Conservation (phyloP, 2,329 filamentous ascomycete species). For the Beauveria sp. region DNA sequence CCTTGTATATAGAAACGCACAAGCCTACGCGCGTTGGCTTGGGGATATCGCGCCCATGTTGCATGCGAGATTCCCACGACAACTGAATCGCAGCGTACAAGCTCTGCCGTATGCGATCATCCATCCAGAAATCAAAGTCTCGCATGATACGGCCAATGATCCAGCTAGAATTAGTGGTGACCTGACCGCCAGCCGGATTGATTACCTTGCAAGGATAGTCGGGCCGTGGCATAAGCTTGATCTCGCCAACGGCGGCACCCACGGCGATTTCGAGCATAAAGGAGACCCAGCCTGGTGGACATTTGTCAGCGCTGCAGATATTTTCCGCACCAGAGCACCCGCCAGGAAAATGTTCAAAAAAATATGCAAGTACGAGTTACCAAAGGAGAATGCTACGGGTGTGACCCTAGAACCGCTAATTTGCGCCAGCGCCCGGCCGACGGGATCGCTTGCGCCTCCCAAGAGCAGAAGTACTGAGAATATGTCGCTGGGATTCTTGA, state of each 20-base stretch:
- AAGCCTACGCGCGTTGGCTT: background rate
- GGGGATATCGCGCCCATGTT: background rate
- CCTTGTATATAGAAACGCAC: background rate
- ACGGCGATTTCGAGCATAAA: conserved; percentile 11
- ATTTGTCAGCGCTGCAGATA: background rate
- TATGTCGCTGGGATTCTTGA: conserved; percentile 14
- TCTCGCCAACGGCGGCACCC: conserved; percentile 20
- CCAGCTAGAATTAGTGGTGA: conserved; percentile 32
- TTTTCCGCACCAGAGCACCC: too few relatives aligned
- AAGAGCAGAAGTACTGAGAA: conserved; percentile 27
- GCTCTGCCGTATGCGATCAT: background rate
- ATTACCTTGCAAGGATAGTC: conserved; percentile 27
- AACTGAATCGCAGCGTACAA: too few relatives aligned
- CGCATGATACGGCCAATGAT: conserved; percentile 34
- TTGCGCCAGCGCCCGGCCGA: conserved; percentile 25
- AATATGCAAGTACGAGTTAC: background rate
- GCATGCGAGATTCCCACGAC: too few relatives aligned
- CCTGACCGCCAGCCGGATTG: conserved; percentile 27
- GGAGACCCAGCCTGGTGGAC: conserved; percentile 20
- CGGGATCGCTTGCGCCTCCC: conserved; percentile 23
- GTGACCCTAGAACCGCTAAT: conserved; percentile 18
- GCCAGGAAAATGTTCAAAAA: background rate
- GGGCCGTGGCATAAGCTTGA: conserved; percentile 21
- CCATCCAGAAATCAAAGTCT: conserved; percentile 20
- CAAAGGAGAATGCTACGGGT: conserved; percentile 19